Evolutionary conservation across 495 filamentous ascomycete species (phyloP), one percentile per base, ranked within the genome.

Genomic region (Tuber indicum): DNA sequence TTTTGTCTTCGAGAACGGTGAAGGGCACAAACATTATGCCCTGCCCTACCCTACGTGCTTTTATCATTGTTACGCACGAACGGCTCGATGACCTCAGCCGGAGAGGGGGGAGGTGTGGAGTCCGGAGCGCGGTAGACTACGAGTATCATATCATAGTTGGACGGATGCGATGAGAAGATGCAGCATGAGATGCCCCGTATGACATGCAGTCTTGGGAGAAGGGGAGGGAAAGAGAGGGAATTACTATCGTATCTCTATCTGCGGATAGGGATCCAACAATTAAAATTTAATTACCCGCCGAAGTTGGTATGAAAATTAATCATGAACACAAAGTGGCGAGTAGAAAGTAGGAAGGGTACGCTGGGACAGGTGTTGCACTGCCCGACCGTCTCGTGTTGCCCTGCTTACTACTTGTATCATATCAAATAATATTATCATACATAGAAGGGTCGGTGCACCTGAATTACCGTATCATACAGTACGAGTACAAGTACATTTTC

Each of bases 361-460:
- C 75, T 72, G 49, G 70, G 74, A 58, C 62, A 72, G 74, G 75
- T 41, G 45, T 47, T 76, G 75, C 78, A 80, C 77, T 79, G 78
- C 78, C 78, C 70, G 69, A 76, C 70, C 43, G 73, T 75, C 72
- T 72, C 72, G 58, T 23, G 45, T 69, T 69, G 47, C 66, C 47
- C 62, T 73, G 46, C 71, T 76, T 79, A 43, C 46, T 66, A 23
- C 52, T 14, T 8, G 45, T 46, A 47, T 47, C 45, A 47, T 47
- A 46, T 46, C 12, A 14, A 16, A 44, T 7, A 0, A 5, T 41
- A 41, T 0, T 41, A 41, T 41, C 39, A 41, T 41, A 41, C 52
- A 62, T 23, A 21, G 36, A 36, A 73, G 45, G 75, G 78, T 72
- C 74, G 69, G 58, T 79, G 73, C 78, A 76, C 74, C 66, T 47